These are phyloP conservation scores for Orobanche coerulescens DNA, from an alignment of 257 asterid genomes.

Conservation along the genomic window DNA sequence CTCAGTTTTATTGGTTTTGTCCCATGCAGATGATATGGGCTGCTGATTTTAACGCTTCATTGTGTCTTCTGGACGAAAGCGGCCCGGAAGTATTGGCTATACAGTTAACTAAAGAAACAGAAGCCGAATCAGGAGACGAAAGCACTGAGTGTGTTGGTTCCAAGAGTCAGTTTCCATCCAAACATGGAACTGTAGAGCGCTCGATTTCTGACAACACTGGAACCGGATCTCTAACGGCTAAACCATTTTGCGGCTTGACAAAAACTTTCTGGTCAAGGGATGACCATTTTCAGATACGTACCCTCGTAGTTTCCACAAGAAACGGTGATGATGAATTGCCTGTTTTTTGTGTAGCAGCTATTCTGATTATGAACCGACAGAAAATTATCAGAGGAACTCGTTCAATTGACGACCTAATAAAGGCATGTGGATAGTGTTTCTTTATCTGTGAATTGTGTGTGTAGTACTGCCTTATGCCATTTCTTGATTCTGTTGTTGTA, in stretches of 20 bases:
- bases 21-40: slow-evolving; percentile 96
- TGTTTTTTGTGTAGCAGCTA: slow-evolving; percentile 92
- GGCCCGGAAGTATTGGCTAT: slow-evolving; percentile 70
- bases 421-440: slow-evolving; percentile 57
- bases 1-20: slow-evolving; percentile 13
- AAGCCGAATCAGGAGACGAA: slow-evolving; percentile 52
- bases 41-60: slow-evolving; percentile 79
- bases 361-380: slow-evolving; percentile 85
- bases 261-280: slow-evolving; percentile 72
- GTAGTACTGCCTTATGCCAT: neutral
- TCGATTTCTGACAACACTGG: slow-evolving; percentile 46
- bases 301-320: slow-evolving; percentile 47
- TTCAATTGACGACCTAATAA: slow-evolving; percentile 88
- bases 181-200: slow-evolving; percentile 39
- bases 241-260: slow-evolving; percentile 87
- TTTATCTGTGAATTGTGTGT: slow-evolving; percentile 11
- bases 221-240: slow-evolving; percentile 42
- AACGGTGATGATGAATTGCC: slow-evolving; percentile 87
- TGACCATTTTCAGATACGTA: slow-evolving; percentile 43
- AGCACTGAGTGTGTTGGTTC: slow-evolving; percentile 32
- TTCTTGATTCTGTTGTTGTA: slow-evolving; percentile 4
- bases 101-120: slow-evolving; percentile 51
- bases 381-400: slow-evolving; percentile 68
- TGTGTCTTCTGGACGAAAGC: slow-evolving; percentile 54
- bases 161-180: slow-evolving; percentile 38